Conservation (phyloP, 306 rosid species). For the Astragalus membranaceus region DNA sequence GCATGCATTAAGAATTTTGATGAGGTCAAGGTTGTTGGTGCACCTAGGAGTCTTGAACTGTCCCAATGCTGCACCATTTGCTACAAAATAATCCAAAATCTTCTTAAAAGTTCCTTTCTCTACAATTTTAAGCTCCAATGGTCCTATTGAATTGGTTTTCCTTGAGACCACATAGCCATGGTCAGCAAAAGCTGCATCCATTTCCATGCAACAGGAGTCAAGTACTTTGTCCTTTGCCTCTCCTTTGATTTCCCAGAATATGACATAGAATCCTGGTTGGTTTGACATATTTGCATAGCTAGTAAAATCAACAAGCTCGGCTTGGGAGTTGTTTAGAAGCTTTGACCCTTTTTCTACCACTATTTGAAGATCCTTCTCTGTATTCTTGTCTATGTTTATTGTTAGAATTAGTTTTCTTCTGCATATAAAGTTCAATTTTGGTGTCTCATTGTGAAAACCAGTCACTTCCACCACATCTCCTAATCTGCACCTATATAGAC, state of each 20-base stretch:
- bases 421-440: constrained; percentile 73
- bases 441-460: constrained; percentile 67
- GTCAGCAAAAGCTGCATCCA: constrained; percentile 71
- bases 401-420: constrained; percentile 70
- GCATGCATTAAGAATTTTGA: constrained; percentile 43
- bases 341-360: constrained; percentile 70
- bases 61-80: constrained; percentile 63
- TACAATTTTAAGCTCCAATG: constrained; percentile 63
- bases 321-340: constrained; percentile 34
- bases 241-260: constrained; percentile 89
- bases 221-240: constrained; percentile 48
- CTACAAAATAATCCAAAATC: constrained; percentile 58
- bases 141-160: constrained; percentile 61
- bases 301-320: constrained; percentile 75
- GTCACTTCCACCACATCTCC: constrained; percentile 95
- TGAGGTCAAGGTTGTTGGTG: constrained; percentile 49
- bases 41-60: constrained; percentile 94
- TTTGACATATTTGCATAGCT: constrained; percentile 54
- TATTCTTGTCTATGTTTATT: constrained; percentile 81
- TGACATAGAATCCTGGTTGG: constrained; percentile 65
- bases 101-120: constrained; percentile 71
- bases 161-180: constrained; percentile 87
- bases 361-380: constrained; percentile 79
- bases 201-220: constrained; percentile 44
- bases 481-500: constrained; percentile 70